Base-by-base conservation (phyloP, 2,329 filamentous ascomycete species). In the Calonectria fujianensis region DNA sequence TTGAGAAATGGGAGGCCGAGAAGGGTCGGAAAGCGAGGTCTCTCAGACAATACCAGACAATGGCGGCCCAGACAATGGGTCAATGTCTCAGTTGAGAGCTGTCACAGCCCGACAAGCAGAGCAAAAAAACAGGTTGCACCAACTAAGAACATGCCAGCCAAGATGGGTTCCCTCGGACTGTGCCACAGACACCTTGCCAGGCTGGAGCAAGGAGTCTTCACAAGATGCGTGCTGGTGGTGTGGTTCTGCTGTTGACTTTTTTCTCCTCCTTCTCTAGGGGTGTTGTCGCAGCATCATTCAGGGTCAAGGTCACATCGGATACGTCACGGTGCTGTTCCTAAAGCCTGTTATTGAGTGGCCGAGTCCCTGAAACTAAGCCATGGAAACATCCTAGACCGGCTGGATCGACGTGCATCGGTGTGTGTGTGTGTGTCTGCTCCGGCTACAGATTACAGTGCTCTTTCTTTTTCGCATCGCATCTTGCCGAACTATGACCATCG, bases 51-150 rank as follows among this genome's bases (percentile, higher is more conserved):
- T 9, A 73, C 65, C 18, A 45, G 18, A 45, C 41, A 9, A 18
- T 18, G 41, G 18, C 35, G 63, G 35, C 68, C 68, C 69, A 75
- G 73, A 75, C 79, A 74, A 54, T 80, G 80, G 80, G 77, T 79
- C 79, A 79, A 52, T 83, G 82, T 83, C 82, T 84, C 81, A 82
- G 77, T 74, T 76, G 69, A 9, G 1, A 24, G n/a, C 9, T 48
- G 10, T 48, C 45, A 65, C 64, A 67, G 54, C 70, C 65, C 67
- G 59, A 41, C 14, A 18, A 20, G 45, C 27, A 45, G 32, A 37
- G 11, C n/a, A 71, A 54, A 29, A 13, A 32, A 65, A 51, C 54
- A 41, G 52, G 70, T 41, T 37, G 64, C 37, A 52, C n/a, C 48
- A 51, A 24, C 14, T 24, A 41, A 45, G 32, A 50, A 50, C 37